phyloP scores from a whole-genome alignment of 1,284 basidiomycete species.

The Moesziomyces antarcticus region DNA sequence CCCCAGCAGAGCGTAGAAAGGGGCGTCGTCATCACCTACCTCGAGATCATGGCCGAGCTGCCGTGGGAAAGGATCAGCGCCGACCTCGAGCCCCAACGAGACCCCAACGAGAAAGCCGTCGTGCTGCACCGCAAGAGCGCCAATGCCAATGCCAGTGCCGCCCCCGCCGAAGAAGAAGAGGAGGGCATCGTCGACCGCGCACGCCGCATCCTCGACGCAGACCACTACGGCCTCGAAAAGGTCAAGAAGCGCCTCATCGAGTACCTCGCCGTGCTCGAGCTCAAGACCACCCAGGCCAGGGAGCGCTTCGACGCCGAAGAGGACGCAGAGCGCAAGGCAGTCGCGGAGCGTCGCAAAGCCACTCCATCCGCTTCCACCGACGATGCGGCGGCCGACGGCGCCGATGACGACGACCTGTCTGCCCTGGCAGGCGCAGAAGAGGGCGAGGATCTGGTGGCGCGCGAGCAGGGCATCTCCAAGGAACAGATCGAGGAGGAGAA shows the following conservation, averaged over 20 bases:
- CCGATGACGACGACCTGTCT: constrained; percentile 15
- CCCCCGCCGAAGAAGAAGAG: background rate
- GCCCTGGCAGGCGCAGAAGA: constrained; percentile 5
- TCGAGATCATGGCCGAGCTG: constrained; percentile 67
- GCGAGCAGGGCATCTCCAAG: constrained; percentile 35
- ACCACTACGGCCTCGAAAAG: constrained; percentile 70
- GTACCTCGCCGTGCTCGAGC: constrained; percentile 69
- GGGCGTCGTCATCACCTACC: constrained; percentile 67
- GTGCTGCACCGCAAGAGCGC: constrained; percentile 30
- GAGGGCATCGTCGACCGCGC: constrained; percentile 64
- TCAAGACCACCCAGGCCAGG: constrained; percentile 66
- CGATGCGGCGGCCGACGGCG: constrained; percentile 15
- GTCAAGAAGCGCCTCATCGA: constrained; percentile 70
- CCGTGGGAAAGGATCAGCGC: constrained; percentile 65
- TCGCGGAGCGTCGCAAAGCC: constrained; percentile 28
- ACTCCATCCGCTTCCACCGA: constrained; percentile 33
- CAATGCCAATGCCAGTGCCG: background rate
- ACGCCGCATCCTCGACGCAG: constrained; percentile 68
- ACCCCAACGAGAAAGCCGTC: constrained; percentile 31
- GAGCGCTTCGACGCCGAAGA: constrained; percentile 57
- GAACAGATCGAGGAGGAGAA: constrained; percentile 42
- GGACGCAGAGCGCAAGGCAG: constrained; percentile 30
- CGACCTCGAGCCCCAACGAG: constrained; percentile 39
- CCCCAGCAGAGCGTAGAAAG: constrained; percentile 66
- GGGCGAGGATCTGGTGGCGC: constrained; percentile 24